Conservation (phyloP, 202 grass and related monocot species). For the Elaeis oleifera region DNA sequence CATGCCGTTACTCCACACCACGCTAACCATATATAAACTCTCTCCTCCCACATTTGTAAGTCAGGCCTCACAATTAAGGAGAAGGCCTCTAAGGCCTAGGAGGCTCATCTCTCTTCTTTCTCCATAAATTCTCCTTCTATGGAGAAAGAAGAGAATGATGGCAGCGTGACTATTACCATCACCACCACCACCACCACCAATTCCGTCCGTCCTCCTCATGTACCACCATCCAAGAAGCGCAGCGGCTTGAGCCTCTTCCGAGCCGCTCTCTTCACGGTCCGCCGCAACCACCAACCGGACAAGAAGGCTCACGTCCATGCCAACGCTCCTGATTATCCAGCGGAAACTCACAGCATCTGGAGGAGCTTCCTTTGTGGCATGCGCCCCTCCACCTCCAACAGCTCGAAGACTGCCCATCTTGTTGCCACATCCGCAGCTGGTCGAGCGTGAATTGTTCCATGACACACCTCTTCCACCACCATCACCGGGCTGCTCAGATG, state of each 20-base stretch:
- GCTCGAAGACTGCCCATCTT: conserved; percentile 22
- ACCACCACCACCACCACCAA: not conserved
- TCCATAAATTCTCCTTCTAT: conserved; percentile 3
- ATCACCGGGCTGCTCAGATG: conserved; percentile 9
- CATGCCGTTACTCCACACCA: too few relatives aligned
- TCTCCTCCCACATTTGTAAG: too few relatives aligned
- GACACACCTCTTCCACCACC: conserved; percentile 28
- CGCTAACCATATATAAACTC: too few relatives aligned
- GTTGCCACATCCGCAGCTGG: conserved; percentile 20
- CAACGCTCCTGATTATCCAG: not conserved
- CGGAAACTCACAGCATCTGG: conserved; percentile 18
- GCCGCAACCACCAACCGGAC: not conserved
- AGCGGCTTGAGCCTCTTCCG: conserved; percentile 24
- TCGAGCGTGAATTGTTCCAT: conserved; percentile 36
- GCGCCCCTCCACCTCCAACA: conserved; percentile 41
- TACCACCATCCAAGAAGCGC: conserved; percentile 11
- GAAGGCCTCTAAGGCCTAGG: too few relatives aligned
- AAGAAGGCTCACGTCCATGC: not conserved
- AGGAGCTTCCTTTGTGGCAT: conserved; percentile 31
- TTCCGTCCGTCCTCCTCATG: not conserved
- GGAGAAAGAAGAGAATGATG: conserved; percentile 8
- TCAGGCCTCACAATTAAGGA: too few relatives aligned
- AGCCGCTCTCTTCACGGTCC: conserved; percentile 14
- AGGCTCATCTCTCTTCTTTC: not conserved
- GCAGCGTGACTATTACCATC: too few relatives aligned